These are phyloP conservation scores for Arabidopsis lyrata DNA, from an alignment of 441 rosid genomes.

Conservation along the genomic window DNA sequence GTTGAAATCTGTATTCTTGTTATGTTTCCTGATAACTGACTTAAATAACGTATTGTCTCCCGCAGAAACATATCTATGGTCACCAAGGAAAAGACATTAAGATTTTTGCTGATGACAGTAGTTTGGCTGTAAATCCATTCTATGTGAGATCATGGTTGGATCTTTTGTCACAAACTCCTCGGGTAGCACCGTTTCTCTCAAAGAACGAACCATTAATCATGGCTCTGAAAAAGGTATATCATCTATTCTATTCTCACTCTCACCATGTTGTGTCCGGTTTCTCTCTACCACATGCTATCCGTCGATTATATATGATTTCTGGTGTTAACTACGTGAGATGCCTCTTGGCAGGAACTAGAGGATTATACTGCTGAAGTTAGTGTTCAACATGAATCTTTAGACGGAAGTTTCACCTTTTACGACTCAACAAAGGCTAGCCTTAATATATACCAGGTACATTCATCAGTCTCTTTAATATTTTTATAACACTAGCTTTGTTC, in stretches of 20 bases:
- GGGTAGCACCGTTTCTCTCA: conserved; percentile 91
- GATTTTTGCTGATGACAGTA: conserved; percentile 82
- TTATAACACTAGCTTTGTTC: conserved; percentile 3
- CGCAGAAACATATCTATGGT: conserved; percentile 89
- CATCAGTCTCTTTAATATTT: neutral
- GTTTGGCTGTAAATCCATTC: conserved; percentile 84
- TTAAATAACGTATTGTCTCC: conserved; percentile 22
- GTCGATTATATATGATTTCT: neutral
- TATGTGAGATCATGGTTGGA: conserved; percentile 85
- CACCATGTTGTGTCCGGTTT: neutral
- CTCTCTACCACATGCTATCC: neutral
- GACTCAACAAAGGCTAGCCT: conserved; percentile 81
- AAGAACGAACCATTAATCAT: conserved; percentile 86
- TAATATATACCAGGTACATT: conserved; percentile 84
- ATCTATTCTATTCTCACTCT: conserved; percentile 8
- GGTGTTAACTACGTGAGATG: conserved; percentile 26
- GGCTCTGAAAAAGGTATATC: conserved; percentile 79
- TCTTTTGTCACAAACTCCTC: conserved; percentile 85
- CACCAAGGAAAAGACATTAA: conserved; percentile 77
- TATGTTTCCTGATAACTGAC: neutral
- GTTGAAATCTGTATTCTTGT: neutral
- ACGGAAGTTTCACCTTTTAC: conserved; percentile 91
- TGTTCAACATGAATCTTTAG: conserved; percentile 81
- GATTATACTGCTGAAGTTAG: conserved; percentile 78
- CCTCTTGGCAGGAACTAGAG: conserved; percentile 74